Percentiles rank a stretch among this genome's conserved stretches.
Evolutionary conservation across 148 eudicot species (phyloP).

Genomic region (Amaranthus cruentus): DNA sequence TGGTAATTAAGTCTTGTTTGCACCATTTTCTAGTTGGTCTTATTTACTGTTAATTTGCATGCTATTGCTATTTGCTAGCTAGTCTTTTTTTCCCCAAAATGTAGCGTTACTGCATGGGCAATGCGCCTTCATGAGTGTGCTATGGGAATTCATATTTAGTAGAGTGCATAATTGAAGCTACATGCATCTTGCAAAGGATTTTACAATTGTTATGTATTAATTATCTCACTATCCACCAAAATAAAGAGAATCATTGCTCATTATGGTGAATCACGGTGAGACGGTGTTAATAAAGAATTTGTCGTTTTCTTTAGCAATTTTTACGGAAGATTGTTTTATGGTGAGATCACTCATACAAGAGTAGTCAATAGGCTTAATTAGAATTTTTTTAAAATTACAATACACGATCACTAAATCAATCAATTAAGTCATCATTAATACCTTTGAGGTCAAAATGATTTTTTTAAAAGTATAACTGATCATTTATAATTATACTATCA

Average conservation of each 20-base stretch:
- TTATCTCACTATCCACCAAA: neutral
- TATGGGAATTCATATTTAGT: neutral
- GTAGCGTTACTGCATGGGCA: neutral
- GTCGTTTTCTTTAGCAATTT: no score
- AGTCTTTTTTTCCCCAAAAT: neutral
- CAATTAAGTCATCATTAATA: no score
- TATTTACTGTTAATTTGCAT: constrained; percentile 18
- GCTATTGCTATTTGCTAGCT: neutral
- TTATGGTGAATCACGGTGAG: no score
- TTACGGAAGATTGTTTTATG: no score
- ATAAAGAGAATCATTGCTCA: neutral
- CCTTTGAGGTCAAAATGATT: no score
- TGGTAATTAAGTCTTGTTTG: neutral
- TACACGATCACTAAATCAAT: no score
- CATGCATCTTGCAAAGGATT: neutral
- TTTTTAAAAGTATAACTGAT: no score
- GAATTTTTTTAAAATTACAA: no score
- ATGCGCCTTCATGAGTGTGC: neutral
- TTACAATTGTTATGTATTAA: neutral
- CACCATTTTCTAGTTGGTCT: neutral
- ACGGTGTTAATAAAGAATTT: no score
- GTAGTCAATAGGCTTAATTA: no score
- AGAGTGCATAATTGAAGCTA: neutral
- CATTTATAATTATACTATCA: no score
- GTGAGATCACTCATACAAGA: no score